Evolutionary conservation across 768 basidiomycete species (phyloP), one percentile per base, ranked within the genome.

Genomic region (Amanita phalloides): DNA sequence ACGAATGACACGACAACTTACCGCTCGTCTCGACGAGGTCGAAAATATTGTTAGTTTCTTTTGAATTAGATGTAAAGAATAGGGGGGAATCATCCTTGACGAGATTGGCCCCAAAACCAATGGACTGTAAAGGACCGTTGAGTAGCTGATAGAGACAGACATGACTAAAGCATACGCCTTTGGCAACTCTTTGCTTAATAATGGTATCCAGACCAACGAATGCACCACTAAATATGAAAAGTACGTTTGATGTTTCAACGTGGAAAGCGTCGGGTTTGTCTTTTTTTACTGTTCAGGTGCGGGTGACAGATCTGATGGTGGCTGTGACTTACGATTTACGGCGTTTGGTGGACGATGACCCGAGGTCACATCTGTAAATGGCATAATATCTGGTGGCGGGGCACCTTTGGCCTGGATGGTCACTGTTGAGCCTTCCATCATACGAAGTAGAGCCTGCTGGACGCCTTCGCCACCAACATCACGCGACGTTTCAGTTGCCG

Each of bases 401-500:
- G 73, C 64, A 14, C 77, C 80, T 64, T 86, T 90, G 0, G 84
- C 80, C 58, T 88, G 87, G 1, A 95, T 75, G n/a, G 82, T 83
- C 36, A 95, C 76, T 6, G 84, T 69, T 0, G 90, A 84, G 11
- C 94, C 94, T 71, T 98, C 95, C 76, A 98, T 86, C 81, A 98
- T 89, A 49, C 94, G 78, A 4, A 96, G 69, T 14, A 96, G 74
- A 17, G 90, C 84, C 66, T 97, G 93, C 61, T 98, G 94, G 4
- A 98, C 94, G 32, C 94, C 94, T 73, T 96, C 93, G 8, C 94
- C 94, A 21, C 90, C 86, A 1, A 98, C 93, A 63, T 97, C 94
- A 57, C 87, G 76, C 4, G 84, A 79, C 3, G 82, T 80, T 57
- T 89, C 87, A 26, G 72, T 70, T 4, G 85, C 84, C 21, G 69